Evolutionary conservation across 768 basidiomycete genomes (phyloP).

Genomic region (Austroboletus eburneus): DNA sequence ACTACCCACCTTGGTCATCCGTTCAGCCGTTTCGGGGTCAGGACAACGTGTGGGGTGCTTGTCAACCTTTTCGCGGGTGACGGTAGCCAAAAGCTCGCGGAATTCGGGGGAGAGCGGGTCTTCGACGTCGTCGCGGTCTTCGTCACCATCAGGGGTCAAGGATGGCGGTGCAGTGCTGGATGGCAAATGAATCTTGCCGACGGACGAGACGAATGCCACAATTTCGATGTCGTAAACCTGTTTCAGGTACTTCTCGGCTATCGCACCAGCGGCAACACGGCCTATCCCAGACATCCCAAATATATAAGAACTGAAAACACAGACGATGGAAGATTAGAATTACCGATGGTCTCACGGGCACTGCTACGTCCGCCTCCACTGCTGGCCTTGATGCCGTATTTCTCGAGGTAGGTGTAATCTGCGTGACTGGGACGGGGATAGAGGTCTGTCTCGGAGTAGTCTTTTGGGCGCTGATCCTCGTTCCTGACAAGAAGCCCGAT

Average conservation of each 20-base stretch:
- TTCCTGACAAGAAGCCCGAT: constrained; percentile 96
- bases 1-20: constrained; percentile 74
- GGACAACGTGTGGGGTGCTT: constrained; percentile 86
- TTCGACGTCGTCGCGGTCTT: constrained; percentile 57
- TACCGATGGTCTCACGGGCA: constrained; percentile 95
- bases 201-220: constrained; percentile 94
- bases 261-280: constrained; percentile 96
- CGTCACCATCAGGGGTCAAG: constrained; percentile 40
- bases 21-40: constrained; percentile 80
- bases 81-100: constrained; percentile 65
- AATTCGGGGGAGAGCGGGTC: constrained; percentile 86
- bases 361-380: constrained; percentile 93
- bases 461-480: constrained; percentile 97
- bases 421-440: constrained; percentile 98
- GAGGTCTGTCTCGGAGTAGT: constrained; percentile 96
- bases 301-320: constrained; percentile 5
- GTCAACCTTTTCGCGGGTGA: constrained; percentile 89
- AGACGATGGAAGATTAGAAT: constrained; percentile 9
- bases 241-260: constrained; percentile 94
- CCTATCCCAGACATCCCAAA: constrained; percentile 41
- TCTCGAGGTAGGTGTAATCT: constrained; percentile 96
- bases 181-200: constrained; percentile 88
- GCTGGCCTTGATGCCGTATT: constrained; percentile 96
- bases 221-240: constrained; percentile 87
- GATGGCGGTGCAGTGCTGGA: constrained; percentile 41